phyloP scores from a whole-genome alignment of 2,329 filamentous ascomycete species.

The Aspergillus uvarum region DNA sequence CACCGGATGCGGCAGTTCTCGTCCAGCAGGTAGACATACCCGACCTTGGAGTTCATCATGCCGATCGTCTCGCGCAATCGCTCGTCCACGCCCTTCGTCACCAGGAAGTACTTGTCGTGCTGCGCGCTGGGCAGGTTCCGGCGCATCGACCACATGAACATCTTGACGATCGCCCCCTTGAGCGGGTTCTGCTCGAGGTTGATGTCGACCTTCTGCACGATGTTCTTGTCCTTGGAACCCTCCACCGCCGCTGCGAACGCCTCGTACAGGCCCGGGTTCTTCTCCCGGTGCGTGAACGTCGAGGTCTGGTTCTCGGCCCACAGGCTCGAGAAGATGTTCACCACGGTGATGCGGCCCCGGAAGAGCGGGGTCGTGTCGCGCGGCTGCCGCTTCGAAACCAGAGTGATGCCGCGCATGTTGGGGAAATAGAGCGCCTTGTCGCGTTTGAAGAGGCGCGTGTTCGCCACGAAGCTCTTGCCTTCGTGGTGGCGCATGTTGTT shows the following conservation, averaged over 20 bases:
- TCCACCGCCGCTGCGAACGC: slow-evolving; percentile 53
- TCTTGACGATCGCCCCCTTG: slow-evolving; percentile 56
- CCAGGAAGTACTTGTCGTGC: slow-evolving; percentile 60
- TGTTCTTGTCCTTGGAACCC: slow-evolving; percentile 30
- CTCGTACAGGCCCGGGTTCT: slow-evolving; percentile 69
- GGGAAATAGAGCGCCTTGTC: slow-evolving; percentile 89
- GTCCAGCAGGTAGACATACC: slow-evolving; percentile 91
- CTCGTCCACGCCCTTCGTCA: slow-evolving; percentile 57
- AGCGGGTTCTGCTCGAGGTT: slow-evolving; percentile 83
- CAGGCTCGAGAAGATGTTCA: slow-evolving; percentile 75
- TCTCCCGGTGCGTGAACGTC: slow-evolving; percentile 65
- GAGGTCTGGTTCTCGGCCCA: slow-evolving; percentile 83
- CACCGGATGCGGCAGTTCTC: slow-evolving; percentile 85
- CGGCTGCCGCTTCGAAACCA: slow-evolving; percentile 58
- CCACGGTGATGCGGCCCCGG: slow-evolving; percentile 70
- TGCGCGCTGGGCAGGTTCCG: slow-evolving; percentile 49
- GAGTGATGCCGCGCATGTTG: slow-evolving; percentile 79
- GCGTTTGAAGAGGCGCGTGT: slow-evolving; percentile 76
- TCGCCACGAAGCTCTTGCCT: slow-evolving; percentile 89
- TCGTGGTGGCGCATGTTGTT: slow-evolving; percentile 76
- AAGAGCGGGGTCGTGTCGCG: slow-evolving; percentile 75
- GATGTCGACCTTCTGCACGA: slow-evolving; percentile 75
- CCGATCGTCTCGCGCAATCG: slow-evolving; percentile 60
- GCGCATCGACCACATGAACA: slow-evolving; percentile 55
- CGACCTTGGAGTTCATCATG: slow-evolving; percentile 84